phyloP scores from a whole-genome alignment of 2,329 filamentous ascomycete genomes.

The Aquanectria penicillioides region DNA sequence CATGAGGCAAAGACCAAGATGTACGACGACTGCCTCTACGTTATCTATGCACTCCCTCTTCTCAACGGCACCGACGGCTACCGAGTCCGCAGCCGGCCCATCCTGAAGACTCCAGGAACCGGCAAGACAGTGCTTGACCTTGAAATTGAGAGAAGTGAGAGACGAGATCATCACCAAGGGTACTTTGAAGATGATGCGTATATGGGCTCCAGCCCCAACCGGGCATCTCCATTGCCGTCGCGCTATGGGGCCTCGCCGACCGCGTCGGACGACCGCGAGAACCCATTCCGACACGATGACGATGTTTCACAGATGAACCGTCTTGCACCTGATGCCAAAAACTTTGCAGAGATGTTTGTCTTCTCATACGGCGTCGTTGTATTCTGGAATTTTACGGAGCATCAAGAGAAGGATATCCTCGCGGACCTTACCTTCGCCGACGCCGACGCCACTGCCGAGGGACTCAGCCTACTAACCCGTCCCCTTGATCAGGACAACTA shows the following conservation, averaged over 20 bases:
- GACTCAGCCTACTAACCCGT: constrained; percentile 75
- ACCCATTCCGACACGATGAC: constrained; percentile 48
- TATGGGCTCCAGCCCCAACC: constrained; percentile 46
- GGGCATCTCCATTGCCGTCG: constrained; percentile 39
- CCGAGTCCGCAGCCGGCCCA: constrained; percentile 87
- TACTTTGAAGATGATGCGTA: constrained; percentile 83
- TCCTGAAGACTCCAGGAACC: constrained; percentile 87
- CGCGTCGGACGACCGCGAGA: constrained; percentile 41
- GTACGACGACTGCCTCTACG: constrained; percentile 97
- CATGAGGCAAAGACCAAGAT: constrained; percentile 94
- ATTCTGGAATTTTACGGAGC: constrained; percentile 98
- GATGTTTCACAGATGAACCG: constrained; percentile 64
- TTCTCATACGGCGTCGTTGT: constrained; percentile 98
- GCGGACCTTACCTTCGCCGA: constrained; percentile 93
- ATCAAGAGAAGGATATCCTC: constrained; percentile 95
- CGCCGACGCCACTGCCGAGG: constrained; percentile 70
- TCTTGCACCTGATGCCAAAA: constrained; percentile 75
- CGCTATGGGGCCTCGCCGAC: constrained; percentile 46
- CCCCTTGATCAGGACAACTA: constrained; percentile 90
- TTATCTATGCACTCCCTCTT: constrained; percentile 91
- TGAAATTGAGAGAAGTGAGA: constrained; percentile 94
- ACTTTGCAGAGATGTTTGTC: constrained; percentile 95
- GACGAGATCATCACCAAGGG: constrained; percentile 87
- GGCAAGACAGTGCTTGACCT: constrained; percentile 93
- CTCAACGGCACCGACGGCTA: constrained; percentile 88